Evolutionary conservation across 140 eudicot genomes (phyloP), one percentile per base, ranked within the genome.

Genomic region (Flaveria floridana): DNA sequence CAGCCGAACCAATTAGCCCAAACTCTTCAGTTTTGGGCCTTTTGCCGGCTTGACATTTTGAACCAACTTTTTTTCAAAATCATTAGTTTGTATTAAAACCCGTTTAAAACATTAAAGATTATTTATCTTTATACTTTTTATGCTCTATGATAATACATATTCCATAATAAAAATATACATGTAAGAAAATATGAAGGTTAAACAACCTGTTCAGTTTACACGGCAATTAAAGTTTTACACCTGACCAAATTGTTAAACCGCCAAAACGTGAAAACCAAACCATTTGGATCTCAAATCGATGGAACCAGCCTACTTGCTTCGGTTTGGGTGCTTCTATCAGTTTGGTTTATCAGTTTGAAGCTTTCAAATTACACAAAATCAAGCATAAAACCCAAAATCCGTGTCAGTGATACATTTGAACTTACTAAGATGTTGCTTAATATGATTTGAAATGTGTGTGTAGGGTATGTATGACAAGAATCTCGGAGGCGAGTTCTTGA

Each of bases 381-480:
- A 44, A 44, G 50, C 15, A 10, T 44, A 44, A 44, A 44, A 8
- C 13, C 50, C 50, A 42, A 44, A 44, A 44, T 8, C 50, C 13
- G 50, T 11, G 3, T 44, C 50, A 3, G 3, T 44, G 2, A 44
- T 44, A 16, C 7, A 50, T 50, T 7, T 55, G 21, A 16, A 18
- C 64, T 56, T 26, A 13, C 30, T 66, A 7, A 52, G 13, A 53
- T 67, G 44, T 42, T 73, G 68, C 51, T 47, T 51, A 13, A 14
- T 68, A 5, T 34, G 41, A 34, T 74, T 74, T 39, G 42, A 3
- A 28, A 28, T 15, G 26, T 48, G 4, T 62, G 34, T 75, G 77
- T 85, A 94, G 97, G 84, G 83, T 71, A 75, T 80, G 41, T 75
- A 86, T 81, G 99, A 89, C 72, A 85, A 86, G 62, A 87, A 84